Base-by-base conservation (phyloP, 2,329 filamentous ascomycete species). In the Paecilomyces formosus region DNA sequence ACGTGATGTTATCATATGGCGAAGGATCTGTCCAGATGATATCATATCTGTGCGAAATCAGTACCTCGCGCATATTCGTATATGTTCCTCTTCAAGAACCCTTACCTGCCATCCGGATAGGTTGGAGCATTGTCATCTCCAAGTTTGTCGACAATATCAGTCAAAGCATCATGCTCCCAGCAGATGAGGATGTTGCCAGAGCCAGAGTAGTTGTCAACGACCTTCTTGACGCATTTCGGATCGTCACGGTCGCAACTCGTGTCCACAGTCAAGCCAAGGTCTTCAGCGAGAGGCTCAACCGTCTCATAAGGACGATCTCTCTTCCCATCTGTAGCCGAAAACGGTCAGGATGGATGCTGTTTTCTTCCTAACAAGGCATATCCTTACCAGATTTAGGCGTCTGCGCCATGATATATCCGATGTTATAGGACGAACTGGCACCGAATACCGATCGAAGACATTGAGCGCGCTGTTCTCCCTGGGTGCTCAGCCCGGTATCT, bases 371-470 rank as follows among this genome's bases (percentile, higher is more conserved):
- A 33, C 45, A 35, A 15, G 22, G 12, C 24, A 26, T 56, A 67
- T 8, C 63, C 63, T 9, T 67, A 72, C 71, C 60, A 57, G 70
- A 69, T 69, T 85, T 79, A 24, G 81, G 81, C 3, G 72, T 76
- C 67, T 84, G 74, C 0, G 84, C 83, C 72, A 87, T 78, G 58
- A 87, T 84, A 61, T 84, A 74, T 1, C 76, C 79, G 61, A 87
- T 85, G 56, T 84, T 69, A 68, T 85, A 87, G 1, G 55, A 35
- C 0, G 82, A 84, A 13, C 64, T 66, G 0, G 72, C 67, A 0
- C 82, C 81, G 65, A 87, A 87, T 0, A 87, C 81, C 8, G 63
- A 73, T 11, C 80, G 74, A n/a, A 87, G 71, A 62, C 84, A 86
- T 64, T 87, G 80, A 0, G 84, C 81, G 15, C 85, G 81, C 68